Percentiles rank a stretch among this genome's conserved stretches.
Conservation (phyloP, 2,329 filamentous ascomycete genomes). For the Botrytis porri region DNA sequence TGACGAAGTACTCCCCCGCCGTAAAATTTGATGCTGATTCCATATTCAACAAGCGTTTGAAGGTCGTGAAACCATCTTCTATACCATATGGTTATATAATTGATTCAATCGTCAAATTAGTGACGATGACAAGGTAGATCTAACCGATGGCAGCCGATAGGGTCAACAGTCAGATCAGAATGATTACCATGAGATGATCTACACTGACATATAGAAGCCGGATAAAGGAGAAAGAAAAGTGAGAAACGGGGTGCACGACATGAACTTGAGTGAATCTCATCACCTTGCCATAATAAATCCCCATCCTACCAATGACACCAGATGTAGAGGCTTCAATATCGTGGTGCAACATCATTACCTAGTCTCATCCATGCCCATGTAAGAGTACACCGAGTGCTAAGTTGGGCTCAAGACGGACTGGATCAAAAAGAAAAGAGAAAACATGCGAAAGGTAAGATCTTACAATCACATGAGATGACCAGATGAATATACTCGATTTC, state of each 20-base stretch:
- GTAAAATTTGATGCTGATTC: neutral
- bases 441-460: neutral
- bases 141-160: neutral
- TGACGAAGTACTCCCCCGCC: neutral
- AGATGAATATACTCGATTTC: too few relatives aligned
- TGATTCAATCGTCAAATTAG: neutral
- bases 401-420: neutral
- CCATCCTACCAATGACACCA: neutral
- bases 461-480: neutral
- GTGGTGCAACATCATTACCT: fast-evolving
- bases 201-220: neutral
- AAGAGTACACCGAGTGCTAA: neutral
- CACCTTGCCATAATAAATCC: neutral
- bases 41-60: neutral
- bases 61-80: neutral
- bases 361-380: fast-evolving
- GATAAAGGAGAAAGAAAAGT: neutral
- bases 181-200: neutral
- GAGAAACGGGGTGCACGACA: neutral
- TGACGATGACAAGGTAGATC: neutral
- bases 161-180: neutral
- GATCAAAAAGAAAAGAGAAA: neutral
- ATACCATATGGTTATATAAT: neutral
- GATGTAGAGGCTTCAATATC: neutral
- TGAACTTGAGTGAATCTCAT: neutral